Evolutionary conservation across 805 yeast genomes (phyloP).

Genomic region (Ogataea chonburiensis): DNA sequence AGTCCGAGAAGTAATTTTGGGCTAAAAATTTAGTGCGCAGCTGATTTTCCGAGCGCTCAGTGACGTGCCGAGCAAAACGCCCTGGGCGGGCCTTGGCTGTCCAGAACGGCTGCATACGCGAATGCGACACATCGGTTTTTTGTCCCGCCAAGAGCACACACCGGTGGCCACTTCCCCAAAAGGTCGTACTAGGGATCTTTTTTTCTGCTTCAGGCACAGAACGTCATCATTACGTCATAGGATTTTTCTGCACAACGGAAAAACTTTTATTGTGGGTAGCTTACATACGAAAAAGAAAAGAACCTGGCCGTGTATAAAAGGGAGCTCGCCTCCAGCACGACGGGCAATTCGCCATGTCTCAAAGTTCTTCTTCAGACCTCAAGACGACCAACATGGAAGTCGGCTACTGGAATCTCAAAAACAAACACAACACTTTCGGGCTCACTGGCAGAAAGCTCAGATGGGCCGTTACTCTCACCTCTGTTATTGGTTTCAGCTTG

Average conservation of each 20-base stretch:
- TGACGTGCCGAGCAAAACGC: too few relatives aligned
- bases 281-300: constrained; percentile 3
- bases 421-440: constrained; percentile 47
- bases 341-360: constrained; percentile 1
- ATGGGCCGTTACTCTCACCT: constrained; percentile 50
- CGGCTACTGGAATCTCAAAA: constrained; percentile 20
- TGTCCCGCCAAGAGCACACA: too few relatives aligned
- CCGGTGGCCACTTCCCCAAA: too few relatives aligned
- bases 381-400: background rate
- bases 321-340: background rate
- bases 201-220: too few relatives aligned
- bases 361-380: constrained; percentile 1
- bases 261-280: constrained; percentile 5
- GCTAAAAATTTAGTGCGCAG: too few relatives aligned
- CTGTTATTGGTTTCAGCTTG: constrained; percentile 63
- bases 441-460: constrained; percentile 53
- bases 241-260: constrained; percentile 5
- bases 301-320: constrained; percentile 1
- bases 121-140: too few relatives aligned
- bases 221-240: constrained; percentile 14
- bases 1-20: background rate
- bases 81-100: too few relatives aligned
- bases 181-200: too few relatives aligned
- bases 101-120: too few relatives aligned
- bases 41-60: too few relatives aligned